These are phyloP conservation scores for Rutidosis leptorrhynchoides DNA, from an alignment of 129 eudicot species.

Conservation along the genomic window DNA sequence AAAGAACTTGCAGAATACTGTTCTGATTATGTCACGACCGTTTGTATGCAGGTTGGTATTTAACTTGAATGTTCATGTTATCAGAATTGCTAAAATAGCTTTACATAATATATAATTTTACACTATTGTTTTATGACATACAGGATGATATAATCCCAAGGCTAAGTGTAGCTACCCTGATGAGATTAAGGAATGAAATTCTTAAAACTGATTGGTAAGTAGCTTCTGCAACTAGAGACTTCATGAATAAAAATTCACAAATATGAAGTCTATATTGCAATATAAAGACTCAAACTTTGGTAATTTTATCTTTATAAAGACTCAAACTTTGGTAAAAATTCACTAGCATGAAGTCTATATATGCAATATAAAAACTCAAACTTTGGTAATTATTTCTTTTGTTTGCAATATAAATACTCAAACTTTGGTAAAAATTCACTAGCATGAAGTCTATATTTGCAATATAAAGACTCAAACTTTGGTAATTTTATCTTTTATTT, in stretches of 20 bases:
- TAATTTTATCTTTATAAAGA: no score
- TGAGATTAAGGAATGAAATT: constrained; percentile 91
- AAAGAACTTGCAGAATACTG: constrained; percentile 73
- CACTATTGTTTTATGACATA: neutral
- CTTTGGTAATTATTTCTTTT: no score
- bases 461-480: neutral
- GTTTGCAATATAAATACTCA: no score
- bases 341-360: neutral
- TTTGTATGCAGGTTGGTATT: constrained; percentile 62
- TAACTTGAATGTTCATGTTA: neutral
- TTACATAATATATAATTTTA: neutral
- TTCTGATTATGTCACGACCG: constrained; percentile 64
- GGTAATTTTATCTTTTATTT: neutral
- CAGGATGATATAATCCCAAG: constrained; percentile 98
- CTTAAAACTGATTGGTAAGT: constrained; percentile 90
- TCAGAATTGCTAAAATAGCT: neutral
- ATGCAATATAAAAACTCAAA: neutral
- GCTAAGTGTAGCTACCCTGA: constrained; percentile 74
- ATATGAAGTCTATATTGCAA: no score
- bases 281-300: no score
- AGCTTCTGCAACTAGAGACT: constrained; percentile 9
- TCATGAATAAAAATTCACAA: constrained; percentile 7
- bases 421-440: no score
- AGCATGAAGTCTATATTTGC: no score
- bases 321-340: no score